Evolutionary conservation across 345 rosid species (phyloP).

Genomic region (Eucalyptus cloeziana): DNA sequence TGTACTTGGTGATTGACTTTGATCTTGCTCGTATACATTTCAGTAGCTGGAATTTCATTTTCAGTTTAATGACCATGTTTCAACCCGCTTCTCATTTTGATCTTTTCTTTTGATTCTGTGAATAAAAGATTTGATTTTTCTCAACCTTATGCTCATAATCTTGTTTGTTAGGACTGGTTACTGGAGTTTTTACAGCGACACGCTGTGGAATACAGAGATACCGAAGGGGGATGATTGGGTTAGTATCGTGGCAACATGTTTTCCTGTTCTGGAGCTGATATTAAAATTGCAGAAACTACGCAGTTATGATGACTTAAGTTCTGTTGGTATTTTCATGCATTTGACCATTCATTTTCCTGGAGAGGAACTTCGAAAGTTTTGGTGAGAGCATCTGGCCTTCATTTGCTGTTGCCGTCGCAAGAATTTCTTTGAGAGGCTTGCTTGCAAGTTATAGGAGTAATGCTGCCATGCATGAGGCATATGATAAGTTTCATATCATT

Average conservation of each 20-base stretch:
- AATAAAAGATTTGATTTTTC: neutral
- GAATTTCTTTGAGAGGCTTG: neutral
- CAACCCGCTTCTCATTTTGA: neutral
- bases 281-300: neutral
- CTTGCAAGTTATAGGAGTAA: neutral
- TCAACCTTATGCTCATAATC: neutral
- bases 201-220: constrained; percentile 56
- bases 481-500: neutral
- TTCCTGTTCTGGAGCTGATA: neutral
- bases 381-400: neutral
- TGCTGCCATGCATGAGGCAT: neutral
- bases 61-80: neutral
- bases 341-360: neutral
- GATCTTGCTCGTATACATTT: neutral
- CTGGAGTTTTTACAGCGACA: constrained; percentile 52
- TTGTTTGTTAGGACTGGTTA: constrained; percentile 44
- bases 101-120: neutral
- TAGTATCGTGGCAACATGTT: constrained; percentile 5
- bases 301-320: neutral
- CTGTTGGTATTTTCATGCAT: neutral
- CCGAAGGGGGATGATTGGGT: constrained; percentile 62
- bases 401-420: neutral
- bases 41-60: neutral
- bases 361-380: neutral
- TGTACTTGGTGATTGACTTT: neutral